These are phyloP conservation scores for Naganishia friedmannii DNA, from an alignment of 768 basidiomycete species.

Conservation along the genomic window DNA sequence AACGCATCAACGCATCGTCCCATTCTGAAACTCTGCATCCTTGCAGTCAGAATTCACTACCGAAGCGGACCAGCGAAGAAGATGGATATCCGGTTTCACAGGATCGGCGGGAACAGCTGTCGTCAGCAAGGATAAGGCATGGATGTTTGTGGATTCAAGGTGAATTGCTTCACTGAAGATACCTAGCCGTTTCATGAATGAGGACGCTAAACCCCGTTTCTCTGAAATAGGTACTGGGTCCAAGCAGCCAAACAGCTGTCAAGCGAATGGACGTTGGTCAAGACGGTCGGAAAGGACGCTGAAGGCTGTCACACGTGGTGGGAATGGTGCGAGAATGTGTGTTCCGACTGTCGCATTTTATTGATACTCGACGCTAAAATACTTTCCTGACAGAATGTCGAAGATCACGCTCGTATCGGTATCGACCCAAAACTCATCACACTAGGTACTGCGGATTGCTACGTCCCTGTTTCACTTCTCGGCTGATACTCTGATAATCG, in stretches of 20 bases:
- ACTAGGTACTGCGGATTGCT: conserved; percentile 24
- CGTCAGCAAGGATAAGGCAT: conserved; percentile 33
- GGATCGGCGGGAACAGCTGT: conserved; percentile 48
- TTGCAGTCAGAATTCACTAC: conserved; percentile 45
- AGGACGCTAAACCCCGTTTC: neutral
- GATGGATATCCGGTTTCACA: conserved; percentile 44
- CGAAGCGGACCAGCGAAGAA: conserved; percentile 40
- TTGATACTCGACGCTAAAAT: neutral
- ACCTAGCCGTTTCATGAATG: neutral
- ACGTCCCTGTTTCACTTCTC: conserved; percentile 24
- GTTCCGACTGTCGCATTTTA: neutral
- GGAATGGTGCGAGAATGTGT: conserved; percentile 41
- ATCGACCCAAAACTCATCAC: conserved; percentile 45
- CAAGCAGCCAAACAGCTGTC: conserved; percentile 45
- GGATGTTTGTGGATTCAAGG: conserved; percentile 46
- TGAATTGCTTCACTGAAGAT: neutral
- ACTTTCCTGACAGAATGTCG: conserved; percentile 31
- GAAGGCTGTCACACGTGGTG: conserved; percentile 35
- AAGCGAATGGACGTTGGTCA: conserved; percentile 40
- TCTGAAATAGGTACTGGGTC: conserved; percentile 43
- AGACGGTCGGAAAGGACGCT: conserved; percentile 34
- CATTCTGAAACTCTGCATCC: neutral
- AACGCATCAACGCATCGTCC: conserved; percentile 12
- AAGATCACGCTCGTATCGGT: conserved; percentile 42
- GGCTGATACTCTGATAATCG: neutral